Evolutionary conservation across 2,329 filamentous ascomycete species (phyloP).

Genomic region (Lojkania enalia): DNA sequence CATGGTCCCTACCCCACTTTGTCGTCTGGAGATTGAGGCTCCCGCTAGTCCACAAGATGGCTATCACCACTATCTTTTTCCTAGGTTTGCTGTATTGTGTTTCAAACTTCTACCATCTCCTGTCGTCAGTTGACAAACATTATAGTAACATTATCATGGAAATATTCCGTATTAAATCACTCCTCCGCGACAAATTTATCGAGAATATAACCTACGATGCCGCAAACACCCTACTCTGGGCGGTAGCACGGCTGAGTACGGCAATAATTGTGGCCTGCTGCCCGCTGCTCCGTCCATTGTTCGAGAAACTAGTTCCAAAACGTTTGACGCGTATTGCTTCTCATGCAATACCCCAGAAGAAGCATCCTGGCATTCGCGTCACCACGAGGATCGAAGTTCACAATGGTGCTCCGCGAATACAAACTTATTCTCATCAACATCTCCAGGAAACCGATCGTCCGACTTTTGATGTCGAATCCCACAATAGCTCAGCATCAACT

Average conservation of each 20-base stretch:
- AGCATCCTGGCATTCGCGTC: slow-evolving; percentile 17
- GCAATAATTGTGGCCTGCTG: slow-evolving; percentile 30
- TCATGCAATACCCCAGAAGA: not conserved
- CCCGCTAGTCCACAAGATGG: slow-evolving; percentile 26
- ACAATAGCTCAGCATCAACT: too few relatives aligned
- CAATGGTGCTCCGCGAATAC: not conserved
- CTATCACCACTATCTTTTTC: slow-evolving; percentile 28
- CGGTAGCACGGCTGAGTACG: slow-evolving; percentile 25
- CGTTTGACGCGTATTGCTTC: slow-evolving; percentile 13
- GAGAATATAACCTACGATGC: slow-evolving; percentile 23
- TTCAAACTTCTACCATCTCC: not conserved
- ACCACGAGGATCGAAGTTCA: slow-evolving; percentile 26
- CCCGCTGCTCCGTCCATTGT: slow-evolving; percentile 27
- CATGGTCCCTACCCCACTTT: slow-evolving; percentile 29
- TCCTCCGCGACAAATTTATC: slow-evolving; percentile 7
- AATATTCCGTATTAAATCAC: slow-evolving; percentile 15
- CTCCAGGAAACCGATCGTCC: slow-evolving; percentile 15
- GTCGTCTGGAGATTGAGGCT: slow-evolving; percentile 31
- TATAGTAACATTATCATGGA: slow-evolving; percentile 14
- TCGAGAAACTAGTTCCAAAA: slow-evolving; percentile 22
- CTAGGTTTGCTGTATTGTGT: slow-evolving; percentile 24
- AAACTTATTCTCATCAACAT: slow-evolving; percentile 13
- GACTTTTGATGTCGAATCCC: slow-evolving; percentile 25
- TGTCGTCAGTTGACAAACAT: not conserved
- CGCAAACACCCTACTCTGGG: slow-evolving; percentile 22